A percentile compares a stretch with the other conserved stretches of the same genome.
These are phyloP conservation scores for Aspergillus nidulans DNA, from an alignment of 495 filamentous ascomycete species.

Conservation along the genomic window DNA sequence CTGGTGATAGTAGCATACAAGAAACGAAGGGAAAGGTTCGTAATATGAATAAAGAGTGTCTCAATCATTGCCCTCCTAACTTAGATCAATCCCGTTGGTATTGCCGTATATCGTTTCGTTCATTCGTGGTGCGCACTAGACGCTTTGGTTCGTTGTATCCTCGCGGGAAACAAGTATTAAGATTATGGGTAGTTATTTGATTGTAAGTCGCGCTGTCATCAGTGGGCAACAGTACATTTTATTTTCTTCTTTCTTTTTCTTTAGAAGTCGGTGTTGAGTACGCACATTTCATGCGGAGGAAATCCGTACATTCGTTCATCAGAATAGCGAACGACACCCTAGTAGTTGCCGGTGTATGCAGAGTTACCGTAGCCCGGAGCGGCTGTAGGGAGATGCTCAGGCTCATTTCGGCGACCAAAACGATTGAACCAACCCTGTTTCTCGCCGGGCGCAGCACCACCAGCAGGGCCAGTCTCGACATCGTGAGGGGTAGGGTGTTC, in stretches of 20 bases:
- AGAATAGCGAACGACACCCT: not conserved
- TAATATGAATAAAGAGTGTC: too few species aligned
- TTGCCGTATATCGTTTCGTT: not conserved
- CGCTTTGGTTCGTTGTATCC: not conserved
- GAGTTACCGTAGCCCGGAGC: constrained; percentile 30
- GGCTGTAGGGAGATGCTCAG: not conserved
- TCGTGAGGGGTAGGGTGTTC: constrained; percentile 35
- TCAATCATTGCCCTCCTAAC: too few species aligned
- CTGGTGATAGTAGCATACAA: not conserved
- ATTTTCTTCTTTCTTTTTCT: not conserved
- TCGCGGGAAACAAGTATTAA: not conserved
- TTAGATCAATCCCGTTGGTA: too few species aligned
- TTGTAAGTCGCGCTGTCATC: not conserved
- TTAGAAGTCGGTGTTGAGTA: not conserved
- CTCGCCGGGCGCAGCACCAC: constrained; percentile 19
- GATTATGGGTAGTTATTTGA: not conserved
- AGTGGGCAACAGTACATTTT: not conserved
- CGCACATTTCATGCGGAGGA: not conserved
- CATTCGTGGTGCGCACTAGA: not conserved
- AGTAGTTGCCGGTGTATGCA: constrained; percentile 37
- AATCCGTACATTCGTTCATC: not conserved
- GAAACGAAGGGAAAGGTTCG: not conserved
- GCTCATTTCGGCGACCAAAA: constrained; percentile 22
- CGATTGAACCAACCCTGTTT: constrained; percentile 20
- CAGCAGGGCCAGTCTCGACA: constrained; percentile 27